Base-by-base conservation (phyloP, 2,329 filamentous ascomycete genomes). In the Beauveria australis region DNA sequence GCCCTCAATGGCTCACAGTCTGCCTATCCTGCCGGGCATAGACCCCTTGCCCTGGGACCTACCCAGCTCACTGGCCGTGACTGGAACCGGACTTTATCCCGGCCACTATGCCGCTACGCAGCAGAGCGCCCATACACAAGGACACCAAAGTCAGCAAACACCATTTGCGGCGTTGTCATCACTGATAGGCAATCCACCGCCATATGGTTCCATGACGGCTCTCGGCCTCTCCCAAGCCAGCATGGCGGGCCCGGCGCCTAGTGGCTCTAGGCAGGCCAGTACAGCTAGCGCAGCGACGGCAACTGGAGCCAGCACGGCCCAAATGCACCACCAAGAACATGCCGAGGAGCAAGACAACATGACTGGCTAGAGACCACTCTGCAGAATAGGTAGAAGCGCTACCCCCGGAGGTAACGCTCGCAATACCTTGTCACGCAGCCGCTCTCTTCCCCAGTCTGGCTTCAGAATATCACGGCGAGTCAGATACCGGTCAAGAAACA, bases 261-360 rank as follows among this genome's bases (percentile, higher is more conserved):
- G 66, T 9, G 64, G 63, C 14, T 55, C 62, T 9, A 63, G 66
- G 24, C 63, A 66, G 54, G 66, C 66, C 37, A 70, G 66, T 51
- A 52, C 64, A 5, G 64, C 65, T n/a, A 68, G 67, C 37, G 66
- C 66, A 28, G 68, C 66, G 18, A 49, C 66, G 7, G 62, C 68
- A 14, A 63, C 67, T 22, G 70, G 70, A n/a, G 72, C 73, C 40
- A 75, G 73, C 66, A 74, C 73, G 6, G 73, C 73, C 14, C 69
- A 70, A 3, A 70, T 75, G 61, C 72, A 75, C 58, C 69, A 68
- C 54, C 64, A 67, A 61, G 55, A 62, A 63, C 51, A 54, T 60
- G 65, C 49, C 28, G 62, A 65, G n/a, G 53, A 67, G 53, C 64
- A 67, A 40, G 60, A 55, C 46, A 46, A 53, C 18, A 53, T 60